Percentiles rank a stretch among this genome's conserved stretches.
Evolutionary conservation across 1,284 basidiomycete species (phyloP).

Genomic region (Leccinum pachyderme): DNA sequence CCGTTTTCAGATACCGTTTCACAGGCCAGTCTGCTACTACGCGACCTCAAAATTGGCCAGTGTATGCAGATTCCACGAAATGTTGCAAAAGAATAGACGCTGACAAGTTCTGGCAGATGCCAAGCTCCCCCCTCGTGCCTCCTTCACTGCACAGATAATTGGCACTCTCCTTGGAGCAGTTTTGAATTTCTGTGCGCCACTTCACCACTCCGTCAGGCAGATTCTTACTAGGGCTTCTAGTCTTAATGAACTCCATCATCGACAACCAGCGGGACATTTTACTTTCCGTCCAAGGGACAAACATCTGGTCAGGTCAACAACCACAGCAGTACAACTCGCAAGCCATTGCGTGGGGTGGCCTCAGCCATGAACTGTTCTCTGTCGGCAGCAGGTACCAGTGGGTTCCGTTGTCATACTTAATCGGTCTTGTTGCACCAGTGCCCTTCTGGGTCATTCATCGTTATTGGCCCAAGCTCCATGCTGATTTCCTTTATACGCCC

Average conservation of each 20-base stretch:
- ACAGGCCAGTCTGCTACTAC: constrained; percentile 46
- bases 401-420: constrained; percentile 51
- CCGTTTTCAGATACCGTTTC: constrained; percentile 37
- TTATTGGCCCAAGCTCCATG: constrained; percentile 39
- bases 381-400: constrained; percentile 53
- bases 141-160: constrained; percentile 61
- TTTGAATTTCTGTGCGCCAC: constrained; percentile 47
- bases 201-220: background rate
- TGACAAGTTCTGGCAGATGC: constrained; percentile 36
- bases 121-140: constrained; percentile 65
- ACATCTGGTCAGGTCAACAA: constrained; percentile 62
- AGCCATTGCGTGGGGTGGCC: constrained; percentile 65
- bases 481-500: constrained; percentile 46
- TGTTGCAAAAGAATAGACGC: constrained; percentile 6
- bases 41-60: constrained; percentile 61
- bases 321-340: constrained; percentile 60
- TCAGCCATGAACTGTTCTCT: constrained; percentile 57
- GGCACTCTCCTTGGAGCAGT: constrained; percentile 47
- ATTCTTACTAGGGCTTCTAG: constrained; percentile 11
- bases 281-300: constrained; percentile 46
- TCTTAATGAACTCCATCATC: constrained; percentile 60
- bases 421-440: constrained; percentile 53
- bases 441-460: constrained; percentile 57
- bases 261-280: constrained; percentile 52
- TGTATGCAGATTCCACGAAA: constrained; percentile 32